Evolutionary conservation across 2,329 filamentous ascomycete genomes (phyloP), one percentile per base, ranked within the genome.

Genomic region (Penicillium oxalicum): DNA sequence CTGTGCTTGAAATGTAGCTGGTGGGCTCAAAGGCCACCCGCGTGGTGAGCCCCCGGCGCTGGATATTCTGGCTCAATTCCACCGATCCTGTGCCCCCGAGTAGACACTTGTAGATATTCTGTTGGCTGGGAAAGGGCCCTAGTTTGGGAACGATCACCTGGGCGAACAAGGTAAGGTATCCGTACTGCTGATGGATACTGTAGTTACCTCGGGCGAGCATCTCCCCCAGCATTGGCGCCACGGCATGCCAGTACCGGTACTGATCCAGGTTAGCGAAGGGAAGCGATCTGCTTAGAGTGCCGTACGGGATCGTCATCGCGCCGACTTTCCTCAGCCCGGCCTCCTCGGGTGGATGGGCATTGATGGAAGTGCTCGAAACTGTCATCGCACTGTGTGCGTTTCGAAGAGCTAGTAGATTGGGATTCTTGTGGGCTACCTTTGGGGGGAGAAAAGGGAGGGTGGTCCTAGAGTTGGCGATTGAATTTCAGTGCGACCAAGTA

Each of bases 51-150:
- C 26, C 39, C 2, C 5, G 5, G 34, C 32, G 40, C 11, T 46
- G 46, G n/a, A 53, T 47, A 27, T 53, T 55, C 25, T 55, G 52
- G 25, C 52, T 55, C 9, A 53, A 45, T 26, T 53, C 51, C 9
- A 51, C 36, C 6, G 48, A 43, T 11, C 44, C 51, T 2, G 41
- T 40, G 12, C 51, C 51, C 2, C 48, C 48, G 5, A 51, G 45
- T 5, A 53, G 25, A 29, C 41, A 46, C n/a, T 35, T 40, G 36
- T 50, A 53, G 7, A 45, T 39, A 2, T 47, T 36, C 11, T 37
- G 40, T 2, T 37, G 28, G 4, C 28, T 38, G 0, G 50, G 50
- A 18, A 52, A 52, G 4, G 50, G 44, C 1, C 52, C 50, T 9
- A 54, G 27, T 8, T 41, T 43, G 4, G 52, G 52, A 4, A 48